phyloP scores from a whole-genome alignment of 2,329 filamentous ascomycete genomes.

The Nemania serpens region DNA sequence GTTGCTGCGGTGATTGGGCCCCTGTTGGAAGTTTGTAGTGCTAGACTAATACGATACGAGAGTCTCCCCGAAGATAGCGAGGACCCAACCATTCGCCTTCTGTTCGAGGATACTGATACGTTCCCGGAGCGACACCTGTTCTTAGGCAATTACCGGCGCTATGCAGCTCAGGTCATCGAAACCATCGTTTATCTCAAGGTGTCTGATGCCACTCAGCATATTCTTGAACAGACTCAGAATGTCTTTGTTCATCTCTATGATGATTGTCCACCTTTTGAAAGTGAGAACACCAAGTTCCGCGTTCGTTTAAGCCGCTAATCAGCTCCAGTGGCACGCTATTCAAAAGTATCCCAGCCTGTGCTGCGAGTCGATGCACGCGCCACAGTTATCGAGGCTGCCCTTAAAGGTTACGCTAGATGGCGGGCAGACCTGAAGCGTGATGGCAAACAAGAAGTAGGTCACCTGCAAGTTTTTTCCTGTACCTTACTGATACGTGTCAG shows the following conservation, averaged over 20 bases:
- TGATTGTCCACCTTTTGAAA: slow-evolving; percentile 67
- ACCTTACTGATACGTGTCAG: slow-evolving; percentile 36
- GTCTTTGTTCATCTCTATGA: slow-evolving; percentile 78
- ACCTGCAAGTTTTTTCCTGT: background rate
- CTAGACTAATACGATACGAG: slow-evolving; percentile 86
- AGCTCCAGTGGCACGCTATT: slow-evolving; percentile 58
- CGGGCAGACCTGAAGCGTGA: slow-evolving; percentile 40
- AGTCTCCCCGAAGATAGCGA: slow-evolving; percentile 79
- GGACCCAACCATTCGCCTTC: slow-evolving; percentile 78
- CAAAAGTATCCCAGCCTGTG: slow-evolving; percentile 72
- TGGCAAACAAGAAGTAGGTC: slow-evolving; percentile 31
- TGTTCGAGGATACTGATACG: slow-evolving; percentile 94
- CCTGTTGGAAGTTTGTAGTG: slow-evolving; percentile 81
- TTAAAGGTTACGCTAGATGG: slow-evolving; percentile 91
- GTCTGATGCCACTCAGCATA: slow-evolving; percentile 83
- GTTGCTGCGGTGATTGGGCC: slow-evolving; percentile 68
- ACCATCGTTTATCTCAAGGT: slow-evolving; percentile 80
- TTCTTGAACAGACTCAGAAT: slow-evolving; percentile 77
- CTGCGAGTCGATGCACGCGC: slow-evolving; percentile 87
- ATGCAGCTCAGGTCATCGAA: slow-evolving; percentile 87
- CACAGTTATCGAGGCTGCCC: slow-evolving; percentile 82
- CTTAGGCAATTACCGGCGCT: slow-evolving; percentile 91
- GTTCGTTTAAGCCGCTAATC: slow-evolving; percentile 27
- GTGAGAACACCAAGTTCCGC: slow-evolving; percentile 47
- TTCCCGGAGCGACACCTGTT: slow-evolving; percentile 93